Evolutionary conservation across 1,284 basidiomycete species (phyloP).

Genomic region (Moesziomyces antarcticus): DNA sequence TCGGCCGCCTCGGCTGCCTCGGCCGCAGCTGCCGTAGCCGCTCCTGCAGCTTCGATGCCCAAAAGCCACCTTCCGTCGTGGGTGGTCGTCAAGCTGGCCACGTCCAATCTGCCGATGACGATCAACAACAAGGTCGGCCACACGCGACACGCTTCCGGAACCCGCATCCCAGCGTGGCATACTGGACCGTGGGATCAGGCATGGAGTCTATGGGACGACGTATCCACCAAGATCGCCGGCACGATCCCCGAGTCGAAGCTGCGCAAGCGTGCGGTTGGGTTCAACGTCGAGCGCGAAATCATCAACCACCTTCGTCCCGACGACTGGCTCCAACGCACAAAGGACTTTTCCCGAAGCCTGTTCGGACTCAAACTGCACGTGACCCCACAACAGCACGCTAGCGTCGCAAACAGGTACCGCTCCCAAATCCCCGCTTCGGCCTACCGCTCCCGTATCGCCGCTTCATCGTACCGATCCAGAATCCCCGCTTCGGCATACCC

Average conservation of each 20-base stretch:
- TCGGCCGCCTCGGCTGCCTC: too few relatives aligned
- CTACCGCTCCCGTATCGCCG: too few relatives aligned
- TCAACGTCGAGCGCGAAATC: conserved; percentile 1
- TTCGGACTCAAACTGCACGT: conserved; percentile 8
- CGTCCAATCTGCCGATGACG: background rate
- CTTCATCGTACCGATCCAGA: background rate
- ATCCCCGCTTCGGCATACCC: too few relatives aligned
- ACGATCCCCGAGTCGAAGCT: too few relatives aligned
- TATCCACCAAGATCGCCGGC: background rate
- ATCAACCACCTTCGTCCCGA: conserved; percentile 13
- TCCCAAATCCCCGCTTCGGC: background rate
- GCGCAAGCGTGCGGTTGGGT: conserved; percentile 1
- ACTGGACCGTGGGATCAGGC: conserved; percentile 23
- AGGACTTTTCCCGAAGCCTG: conserved; percentile 12
- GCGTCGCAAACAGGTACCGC: conserved; percentile 11
- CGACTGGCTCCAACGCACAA: conserved; percentile 12
- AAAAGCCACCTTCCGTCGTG: background rate
- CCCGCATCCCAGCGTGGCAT: background rate
- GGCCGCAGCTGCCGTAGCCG: background rate
- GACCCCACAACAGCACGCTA: background rate
- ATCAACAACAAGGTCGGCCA: background rate
- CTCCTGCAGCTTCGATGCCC: too few relatives aligned
- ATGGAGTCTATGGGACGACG: conserved; percentile 3
- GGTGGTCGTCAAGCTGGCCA: background rate
- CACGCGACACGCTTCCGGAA: too few relatives aligned